phyloP scores from a whole-genome alignment of 805 yeast species.

The Starmerella lactis-condensi region DNA sequence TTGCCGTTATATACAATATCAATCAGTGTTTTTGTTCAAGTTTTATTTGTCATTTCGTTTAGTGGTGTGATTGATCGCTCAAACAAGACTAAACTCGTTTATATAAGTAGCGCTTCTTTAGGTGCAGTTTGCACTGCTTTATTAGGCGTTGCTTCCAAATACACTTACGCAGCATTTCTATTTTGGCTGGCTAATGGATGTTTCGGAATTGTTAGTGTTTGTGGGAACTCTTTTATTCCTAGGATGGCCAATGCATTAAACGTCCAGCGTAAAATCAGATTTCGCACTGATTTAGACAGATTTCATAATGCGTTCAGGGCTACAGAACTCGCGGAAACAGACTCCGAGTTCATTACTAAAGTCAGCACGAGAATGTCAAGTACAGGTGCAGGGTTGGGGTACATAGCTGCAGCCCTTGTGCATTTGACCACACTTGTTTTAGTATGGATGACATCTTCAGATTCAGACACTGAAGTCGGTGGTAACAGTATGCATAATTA shows the following conservation, averaged over 20 bases:
- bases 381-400: slow-evolving; percentile 52
- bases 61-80: slow-evolving; percentile 58
- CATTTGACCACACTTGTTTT: slow-evolving; percentile 41
- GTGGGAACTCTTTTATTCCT: slow-evolving; percentile 60
- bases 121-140: slow-evolving; percentile 40
- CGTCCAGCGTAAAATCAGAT: not conserved
- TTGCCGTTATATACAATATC: slow-evolving; percentile 61
- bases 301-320: slow-evolving; percentile 14
- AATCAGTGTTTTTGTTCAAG: slow-evolving; percentile 51
- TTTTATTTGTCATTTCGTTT: slow-evolving; percentile 48
- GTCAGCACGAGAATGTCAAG: slow-evolving; percentile 33
- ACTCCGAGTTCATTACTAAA: not conserved
- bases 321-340: not conserved
- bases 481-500: too few species aligned
- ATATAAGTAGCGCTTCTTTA: slow-evolving; percentile 37
- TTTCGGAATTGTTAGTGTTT: slow-evolving; percentile 62
- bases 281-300: slow-evolving; percentile 9
- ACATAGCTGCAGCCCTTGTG: slow-evolving; percentile 47
- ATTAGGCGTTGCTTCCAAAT: slow-evolving; percentile 20
- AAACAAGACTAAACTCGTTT: slow-evolving; percentile 32
- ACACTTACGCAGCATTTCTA: slow-evolving; percentile 33
- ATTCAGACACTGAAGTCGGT: slow-evolving; percentile 14
- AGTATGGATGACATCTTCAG: slow-evolving; percentile 17
- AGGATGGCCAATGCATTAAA: slow-evolving; percentile 25
- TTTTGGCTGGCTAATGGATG: slow-evolving; percentile 49